These are phyloP conservation scores for Peronospora farinosa DNA, from an alignment of 352 stramenopile genomes.

Conservation along the genomic window DNA sequence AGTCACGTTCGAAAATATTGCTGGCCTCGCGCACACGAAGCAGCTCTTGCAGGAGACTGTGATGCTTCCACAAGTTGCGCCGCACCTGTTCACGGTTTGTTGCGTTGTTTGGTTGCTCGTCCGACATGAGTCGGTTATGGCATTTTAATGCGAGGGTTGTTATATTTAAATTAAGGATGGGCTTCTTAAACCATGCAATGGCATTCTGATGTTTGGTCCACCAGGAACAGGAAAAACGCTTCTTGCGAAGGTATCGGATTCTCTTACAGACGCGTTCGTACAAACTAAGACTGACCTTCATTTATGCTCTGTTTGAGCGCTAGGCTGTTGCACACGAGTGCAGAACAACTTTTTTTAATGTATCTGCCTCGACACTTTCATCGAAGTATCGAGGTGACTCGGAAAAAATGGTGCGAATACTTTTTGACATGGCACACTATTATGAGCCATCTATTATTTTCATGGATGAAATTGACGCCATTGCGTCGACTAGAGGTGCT, in stretches of 20 bases:
- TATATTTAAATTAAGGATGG: conserved; percentile 40
- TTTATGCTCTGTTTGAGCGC: neutral
- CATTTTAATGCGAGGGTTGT: conserved; percentile 2
- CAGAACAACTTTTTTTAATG: conserved; percentile 97
- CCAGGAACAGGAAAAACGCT: conserved; percentile 89
- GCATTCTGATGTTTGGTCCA: conserved; percentile 81
- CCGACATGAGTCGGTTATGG: neutral
- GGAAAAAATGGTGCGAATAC: conserved; percentile 94
- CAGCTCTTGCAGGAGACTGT: conserved; percentile 78
- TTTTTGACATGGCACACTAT: conserved; percentile 98
- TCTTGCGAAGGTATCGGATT: conserved; percentile 51
- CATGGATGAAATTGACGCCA: conserved; percentile 97
- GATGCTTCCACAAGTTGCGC: conserved; percentile 79
- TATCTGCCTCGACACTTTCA: conserved; percentile 86
- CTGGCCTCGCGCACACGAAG: conserved; percentile 75
- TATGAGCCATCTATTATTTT: conserved; percentile 97
- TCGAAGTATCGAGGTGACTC: conserved; percentile 93
- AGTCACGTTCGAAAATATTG: conserved; percentile 73
- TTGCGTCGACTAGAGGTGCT: conserved; percentile 64
- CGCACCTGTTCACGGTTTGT: conserved; percentile 73
- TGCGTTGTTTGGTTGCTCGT: neutral
- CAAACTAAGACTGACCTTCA: neutral
- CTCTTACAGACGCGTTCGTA: neutral
- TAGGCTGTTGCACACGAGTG: conserved; percentile 91
- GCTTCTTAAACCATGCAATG: conserved; percentile 72